These are phyloP conservation scores for Luvunga scandens DNA, from an alignment of 345 rosid genomes.

Conservation along the genomic window DNA sequence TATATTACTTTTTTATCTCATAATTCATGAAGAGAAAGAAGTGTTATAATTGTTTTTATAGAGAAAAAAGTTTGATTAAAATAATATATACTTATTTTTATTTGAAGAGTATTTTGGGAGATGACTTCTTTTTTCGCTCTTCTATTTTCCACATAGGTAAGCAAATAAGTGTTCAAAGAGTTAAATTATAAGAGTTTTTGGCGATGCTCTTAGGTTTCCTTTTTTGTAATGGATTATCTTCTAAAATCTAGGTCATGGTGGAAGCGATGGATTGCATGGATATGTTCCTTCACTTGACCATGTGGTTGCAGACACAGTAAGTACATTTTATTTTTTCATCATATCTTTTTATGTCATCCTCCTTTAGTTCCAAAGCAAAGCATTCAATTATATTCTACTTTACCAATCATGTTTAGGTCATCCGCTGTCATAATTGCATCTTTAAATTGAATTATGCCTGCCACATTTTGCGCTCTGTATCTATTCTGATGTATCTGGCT, in stretches of 20 bases:
- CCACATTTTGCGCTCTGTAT: background rate
- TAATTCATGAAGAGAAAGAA: no score
- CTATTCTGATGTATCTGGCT: background rate
- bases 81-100: no score
- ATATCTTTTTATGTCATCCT: background rate
- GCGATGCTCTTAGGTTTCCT: conserved; percentile 3
- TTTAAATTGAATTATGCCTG: conserved; percentile 3
- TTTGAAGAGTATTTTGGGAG: no score
- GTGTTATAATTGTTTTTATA: no score
- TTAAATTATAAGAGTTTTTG: no score
- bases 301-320: conserved; percentile 87
- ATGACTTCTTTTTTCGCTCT: no score
- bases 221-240: background rate
- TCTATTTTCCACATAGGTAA: no score
- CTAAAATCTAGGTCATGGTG: conserved; percentile 78
- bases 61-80: no score
- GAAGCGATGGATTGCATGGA: conserved; percentile 99
- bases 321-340: conserved; percentile 15
- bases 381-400: background rate
- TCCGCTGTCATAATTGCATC: background rate
- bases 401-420: background rate
- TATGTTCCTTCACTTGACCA: conserved; percentile 96
- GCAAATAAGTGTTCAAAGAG: no score
- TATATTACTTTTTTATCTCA: no score
- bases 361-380: background rate